phyloP scores from a whole-genome alignment of 768 basidiomycete genomes.

The Auricularia sp. region DNA sequence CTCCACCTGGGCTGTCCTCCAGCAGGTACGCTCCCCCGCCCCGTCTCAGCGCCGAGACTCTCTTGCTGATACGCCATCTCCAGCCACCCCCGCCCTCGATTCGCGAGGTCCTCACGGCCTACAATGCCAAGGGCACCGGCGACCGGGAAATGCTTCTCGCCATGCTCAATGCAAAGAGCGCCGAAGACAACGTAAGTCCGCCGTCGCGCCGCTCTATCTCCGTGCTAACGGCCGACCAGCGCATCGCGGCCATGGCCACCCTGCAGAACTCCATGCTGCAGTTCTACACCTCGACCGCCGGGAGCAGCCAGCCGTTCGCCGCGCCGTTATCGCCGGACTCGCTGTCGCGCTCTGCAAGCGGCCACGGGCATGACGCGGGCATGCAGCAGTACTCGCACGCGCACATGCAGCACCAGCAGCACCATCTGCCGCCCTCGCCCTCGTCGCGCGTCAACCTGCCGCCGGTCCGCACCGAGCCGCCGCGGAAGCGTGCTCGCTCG shows the following conservation, averaged over 20 bases:
- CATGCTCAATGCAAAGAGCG: slow-evolving; percentile 84
- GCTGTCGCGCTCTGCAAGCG: not conserved
- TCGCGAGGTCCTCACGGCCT: slow-evolving; percentile 79
- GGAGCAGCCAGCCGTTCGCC: not conserved
- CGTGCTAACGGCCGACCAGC: slow-evolving; percentile 30
- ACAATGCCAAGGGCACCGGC: slow-evolving; percentile 76
- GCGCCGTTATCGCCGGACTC: slow-evolving; percentile 1
- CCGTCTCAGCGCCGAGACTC: not conserved
- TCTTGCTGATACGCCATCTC: not conserved
- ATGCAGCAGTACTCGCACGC: not conserved
- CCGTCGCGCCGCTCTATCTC: not conserved
- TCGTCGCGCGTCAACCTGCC: slow-evolving; percentile 1
- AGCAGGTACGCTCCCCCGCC: slow-evolving; percentile 28
- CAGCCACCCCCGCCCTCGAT: slow-evolving; percentile 73
- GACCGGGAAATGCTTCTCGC: slow-evolving; percentile 87
- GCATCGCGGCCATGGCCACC: slow-evolving; percentile 58
- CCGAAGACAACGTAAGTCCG: slow-evolving; percentile 76
- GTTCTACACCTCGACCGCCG: slow-evolving; percentile 23
- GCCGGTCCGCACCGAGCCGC: not conserved
- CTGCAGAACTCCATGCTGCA: slow-evolving; percentile 67
- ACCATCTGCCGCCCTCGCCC: slow-evolving; percentile 3
- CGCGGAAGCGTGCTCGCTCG: slow-evolving; percentile 49
- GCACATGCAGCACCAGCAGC: slow-evolving; percentile 2
- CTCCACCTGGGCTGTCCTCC: slow-evolving; percentile 36
- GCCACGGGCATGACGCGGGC: slow-evolving; percentile 1